Percentiles rank a stretch among this genome's conserved stretches.
phyloP scores from a whole-genome alignment of 2,329 filamentous ascomycete genomes.

The Didymella sp. region DNA sequence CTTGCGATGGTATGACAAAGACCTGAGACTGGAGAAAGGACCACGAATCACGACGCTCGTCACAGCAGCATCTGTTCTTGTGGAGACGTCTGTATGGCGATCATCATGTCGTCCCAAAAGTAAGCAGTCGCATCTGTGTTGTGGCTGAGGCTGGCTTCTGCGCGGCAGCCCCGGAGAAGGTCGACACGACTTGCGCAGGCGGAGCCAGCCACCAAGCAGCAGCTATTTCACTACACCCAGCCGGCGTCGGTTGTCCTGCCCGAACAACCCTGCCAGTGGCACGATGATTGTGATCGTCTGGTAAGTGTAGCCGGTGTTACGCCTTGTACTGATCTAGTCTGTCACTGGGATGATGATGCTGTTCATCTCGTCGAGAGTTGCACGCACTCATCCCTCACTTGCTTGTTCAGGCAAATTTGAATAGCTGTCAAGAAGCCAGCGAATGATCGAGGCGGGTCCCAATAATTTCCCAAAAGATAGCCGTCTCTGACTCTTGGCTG shows the following conservation, averaged over 20 bases:
- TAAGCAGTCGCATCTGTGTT: neutral
- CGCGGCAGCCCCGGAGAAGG: slow-evolving; percentile 5
- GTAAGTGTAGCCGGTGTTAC: slow-evolving; percentile 8
- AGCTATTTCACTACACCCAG: neutral
- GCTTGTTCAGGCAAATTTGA: neutral
- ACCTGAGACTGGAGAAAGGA: neutral
- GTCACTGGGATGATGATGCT: slow-evolving; percentile 3
- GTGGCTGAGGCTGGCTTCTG: neutral
- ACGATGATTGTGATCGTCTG: slow-evolving; percentile 5
- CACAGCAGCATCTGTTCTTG: neutral
- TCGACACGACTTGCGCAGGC: neutral
- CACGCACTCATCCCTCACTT: neutral
- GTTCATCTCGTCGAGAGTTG: neutral
- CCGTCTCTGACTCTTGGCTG: neutral
- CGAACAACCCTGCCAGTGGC: neutral
- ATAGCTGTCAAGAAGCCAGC: neutral
- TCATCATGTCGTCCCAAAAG: neutral
- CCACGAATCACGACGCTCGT: neutral
- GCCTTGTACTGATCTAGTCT: neutral
- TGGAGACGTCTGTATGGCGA: neutral
- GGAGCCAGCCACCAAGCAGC: slow-evolving; percentile 1
- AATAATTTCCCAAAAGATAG: neutral
- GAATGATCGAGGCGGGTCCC: neutral
- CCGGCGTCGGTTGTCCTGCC: slow-evolving; percentile 1
- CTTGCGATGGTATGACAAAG: neutral